Base-by-base conservation (phyloP, 2,329 filamentous ascomycete genomes). In the Epichloe hybrida region DNA sequence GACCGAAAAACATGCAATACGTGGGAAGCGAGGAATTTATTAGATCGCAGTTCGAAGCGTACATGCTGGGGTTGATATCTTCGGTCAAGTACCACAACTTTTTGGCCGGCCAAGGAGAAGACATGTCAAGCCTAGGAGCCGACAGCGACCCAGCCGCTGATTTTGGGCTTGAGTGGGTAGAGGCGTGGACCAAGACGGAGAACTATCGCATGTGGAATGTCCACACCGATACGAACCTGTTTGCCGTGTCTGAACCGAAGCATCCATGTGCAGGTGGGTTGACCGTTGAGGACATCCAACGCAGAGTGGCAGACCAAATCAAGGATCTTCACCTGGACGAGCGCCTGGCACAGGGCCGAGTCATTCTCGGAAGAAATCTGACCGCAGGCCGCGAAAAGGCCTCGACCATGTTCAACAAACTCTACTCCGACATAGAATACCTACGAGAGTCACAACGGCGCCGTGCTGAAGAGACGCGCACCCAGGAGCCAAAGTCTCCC, bases 11-110 rank as follows among this genome's bases (percentile, higher is more conserved):
- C 2, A 84, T 96, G 73, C 90, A 90, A 34, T 98, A 96, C 62
- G 83, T 88, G 38, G 93, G 93, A 34, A 96, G 89, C 55, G 93
- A 98, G 69, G 93, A 97, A 64, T 96, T 96, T 62, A 98, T 98
- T 59, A 81, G 93, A 34, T 80, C 96, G 40, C 91, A 97, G 61
- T 98, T 98, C 55, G 93, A 98, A 68, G 90, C 96, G 61, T 98
- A 98, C 63, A 77, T 98, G 5, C 77, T 97, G 23, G 88, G 89
- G 0, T 76, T 98, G 55, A 80, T 97, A 42, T 87, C 90, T 0
- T 82, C 87, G 0, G 86, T 90, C 58, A 96, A 96, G 64, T 97
- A 95, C 64, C 89, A 89, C 66, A 82, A 80, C 60, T 84, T 84
- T 61, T 72, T 83, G 50, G 74, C 85, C 39, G 74, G 79, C 17